phyloP scores from a whole-genome alignment of 2,329 filamentous ascomycete species.

The Coleophoma crateriformis region DNA sequence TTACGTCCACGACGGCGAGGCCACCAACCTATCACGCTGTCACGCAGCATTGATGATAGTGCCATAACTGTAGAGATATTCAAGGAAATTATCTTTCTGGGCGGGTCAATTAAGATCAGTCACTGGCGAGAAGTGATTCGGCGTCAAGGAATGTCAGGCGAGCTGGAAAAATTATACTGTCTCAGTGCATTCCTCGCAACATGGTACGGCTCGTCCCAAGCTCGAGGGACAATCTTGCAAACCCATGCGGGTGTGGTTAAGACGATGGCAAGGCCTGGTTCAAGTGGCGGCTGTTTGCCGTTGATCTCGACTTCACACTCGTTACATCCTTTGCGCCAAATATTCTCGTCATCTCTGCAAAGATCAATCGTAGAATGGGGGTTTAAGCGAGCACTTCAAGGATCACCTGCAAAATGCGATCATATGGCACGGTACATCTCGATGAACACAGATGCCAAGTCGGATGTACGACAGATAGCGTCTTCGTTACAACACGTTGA shows the following conservation, averaged over 20 bases:
- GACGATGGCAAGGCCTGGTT: too few relatives aligned
- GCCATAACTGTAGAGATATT: constrained; percentile 36
- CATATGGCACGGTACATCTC: too few relatives aligned
- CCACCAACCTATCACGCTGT: constrained; percentile 9
- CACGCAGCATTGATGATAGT: constrained; percentile 23
- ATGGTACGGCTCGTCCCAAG: constrained; percentile 25
- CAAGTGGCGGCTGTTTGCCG: too few relatives aligned
- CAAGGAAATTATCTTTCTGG: constrained; percentile 38
- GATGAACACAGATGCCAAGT: too few relatives aligned
- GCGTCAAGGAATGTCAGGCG: constrained; percentile 50
- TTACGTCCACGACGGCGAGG: constrained; percentile 31
- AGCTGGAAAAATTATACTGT: constrained; percentile 43
- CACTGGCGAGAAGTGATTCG: constrained; percentile 54
- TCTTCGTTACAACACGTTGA: neutral
- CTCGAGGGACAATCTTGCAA: neutral
- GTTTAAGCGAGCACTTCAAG: constrained; percentile 27
- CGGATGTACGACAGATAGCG: too few relatives aligned
- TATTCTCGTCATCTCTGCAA: constrained; percentile 38
- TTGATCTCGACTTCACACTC: constrained; percentile 12
- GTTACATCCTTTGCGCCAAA: constrained; percentile 27
- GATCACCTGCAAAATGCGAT: too few relatives aligned
- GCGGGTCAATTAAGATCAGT: constrained; percentile 32
- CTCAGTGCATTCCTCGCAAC: constrained; percentile 43
- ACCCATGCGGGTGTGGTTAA: too few relatives aligned
- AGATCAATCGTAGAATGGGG: constrained; percentile 43